Base-by-base conservation (phyloP, 208 protist genomes). In the Herpetomonas muscarum region DNA sequence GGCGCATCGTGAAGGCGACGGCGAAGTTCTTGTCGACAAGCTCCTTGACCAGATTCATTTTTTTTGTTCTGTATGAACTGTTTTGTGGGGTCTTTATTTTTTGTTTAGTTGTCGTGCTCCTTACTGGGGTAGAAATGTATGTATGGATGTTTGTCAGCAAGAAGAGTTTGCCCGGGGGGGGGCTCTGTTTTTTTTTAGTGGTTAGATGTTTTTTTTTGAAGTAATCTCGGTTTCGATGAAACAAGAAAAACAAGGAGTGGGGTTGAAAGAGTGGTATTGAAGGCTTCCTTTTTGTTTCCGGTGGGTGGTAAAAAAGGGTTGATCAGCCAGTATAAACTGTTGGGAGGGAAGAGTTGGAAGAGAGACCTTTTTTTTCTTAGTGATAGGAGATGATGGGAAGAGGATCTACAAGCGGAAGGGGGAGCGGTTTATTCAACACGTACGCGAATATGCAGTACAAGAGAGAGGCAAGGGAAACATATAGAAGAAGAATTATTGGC, bases 1-100 rank as follows among this genome's bases (percentile, higher is more conserved):
- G 34, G 9, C 64, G 39, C 61, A 47, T 65, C 39, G 53, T 46
- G 51, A 75, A 75, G 17, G 70, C 32, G 22, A 75, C 69, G n/a
- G 70, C 69, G 46, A 64, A 39, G 57, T 75, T 56, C 30, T 47
- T 24, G 31, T 37, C 42, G 39, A 63, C 31, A 12, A 69, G 51
- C 9, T 46, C 10, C 15, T 12, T 19, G 17, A 46, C 4, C 5
- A 22, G 15, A 6, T 9, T 24, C 41, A 46, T 46, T n/a, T n/a
- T n/a, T n/a, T n/a, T n/a, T n/a, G n/a, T n/a, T n/a, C n/a, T n/a
- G n/a, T n/a, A n/a, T n/a, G n/a, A n/a, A n/a, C n/a, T n/a, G n/a
- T n/a, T n/a, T n/a, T n/a, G n/a, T n/a, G n/a, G n/a, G n/a, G n/a
- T n/a, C n/a, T n/a, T n/a, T n/a, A n/a, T n/a, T n/a, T n/a, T n/a